Evolutionary conservation across 306 rosid species (phyloP), one percentile per base, ranked within the genome.

Genomic region (Pyrus pyrifolia): DNA sequence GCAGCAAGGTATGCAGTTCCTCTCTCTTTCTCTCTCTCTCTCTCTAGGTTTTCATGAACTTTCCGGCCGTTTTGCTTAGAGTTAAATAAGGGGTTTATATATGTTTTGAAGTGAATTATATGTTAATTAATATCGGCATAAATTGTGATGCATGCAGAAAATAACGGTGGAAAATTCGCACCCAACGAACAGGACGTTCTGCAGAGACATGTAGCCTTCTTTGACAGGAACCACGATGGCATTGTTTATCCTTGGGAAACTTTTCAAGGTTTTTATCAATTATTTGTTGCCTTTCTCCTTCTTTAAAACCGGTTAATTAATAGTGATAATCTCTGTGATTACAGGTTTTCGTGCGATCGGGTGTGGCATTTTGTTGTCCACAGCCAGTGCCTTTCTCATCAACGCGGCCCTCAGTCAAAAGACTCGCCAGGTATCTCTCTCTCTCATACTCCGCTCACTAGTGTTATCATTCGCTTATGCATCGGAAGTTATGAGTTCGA

Each of bases 291-390:
- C 18, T 49, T 29, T 15, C 11, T 76, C n/a, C 62, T 76, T 58
- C 62, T 10, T 60, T 27, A 60, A 60, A 60, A 60, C 30, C 66
- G 5, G 14, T 11, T 38, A 38, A 49, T 49, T 49, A 49, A 17
- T 4, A 49, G 17, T 49, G 19, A 49, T 4, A 49, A 49, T 49
- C 8, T 15, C 8, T 49, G 17, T 49, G 53, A 58, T 58, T 10
- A 58, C 79, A 88, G 97, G 98, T 15, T 87, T 91, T 77, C 93
- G 97, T 2, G 96, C 96, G 63, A 89, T 93, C 19, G 98, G 97
- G 2, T 83, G 85, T 30, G 91, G 91, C 10, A 6, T 86, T 0
- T 0, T 76, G 1, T 66, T 89, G 67, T 94, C 98, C 2, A 4
- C 61, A 0, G 5, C 67, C 11, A 44, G 74, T 45, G 87, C 93